Evolutionary conservation across 2,329 filamentous ascomycete species (phyloP).

Genomic region (Fusarium penzigii): DNA sequence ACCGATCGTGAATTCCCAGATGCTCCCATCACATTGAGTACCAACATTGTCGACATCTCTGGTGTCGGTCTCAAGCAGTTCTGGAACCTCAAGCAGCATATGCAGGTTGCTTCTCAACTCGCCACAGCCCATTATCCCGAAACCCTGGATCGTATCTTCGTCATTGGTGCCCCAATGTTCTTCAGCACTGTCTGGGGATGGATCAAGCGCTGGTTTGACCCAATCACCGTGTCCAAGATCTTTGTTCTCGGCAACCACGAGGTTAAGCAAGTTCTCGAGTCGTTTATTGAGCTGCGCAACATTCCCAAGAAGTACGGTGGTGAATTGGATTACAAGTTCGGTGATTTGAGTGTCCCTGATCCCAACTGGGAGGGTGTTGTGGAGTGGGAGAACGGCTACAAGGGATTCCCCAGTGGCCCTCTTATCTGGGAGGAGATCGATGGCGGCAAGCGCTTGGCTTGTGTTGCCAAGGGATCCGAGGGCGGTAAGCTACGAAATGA

Average conservation of each 20-base stretch:
- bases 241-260: slow-evolving; percentile 79
- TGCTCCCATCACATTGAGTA: slow-evolving; percentile 89
- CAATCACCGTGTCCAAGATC: slow-evolving; percentile 92
- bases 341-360: slow-evolving; percentile 74
- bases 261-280: slow-evolving; percentile 72
- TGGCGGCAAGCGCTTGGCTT: slow-evolving; percentile 49
- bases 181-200: slow-evolving; percentile 94
- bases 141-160: slow-evolving; percentile 68
- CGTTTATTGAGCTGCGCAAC: slow-evolving; percentile 79
- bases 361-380: slow-evolving; percentile 52
- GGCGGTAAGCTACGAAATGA: slow-evolving; percentile 47
- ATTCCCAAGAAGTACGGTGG: slow-evolving; percentile 92
- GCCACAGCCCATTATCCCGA: slow-evolving; percentile 95
- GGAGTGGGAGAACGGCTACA: slow-evolving; percentile 53
- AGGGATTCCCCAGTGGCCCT: slow-evolving; percentile 57
- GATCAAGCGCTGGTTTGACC: slow-evolving; percentile 95
- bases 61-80: slow-evolving; percentile 89
- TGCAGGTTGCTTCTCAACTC: slow-evolving; percentile 87
- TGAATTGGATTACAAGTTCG: slow-evolving; percentile 79
- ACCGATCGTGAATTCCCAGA: slow-evolving; percentile 68
- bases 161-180: slow-evolving; percentile 87
- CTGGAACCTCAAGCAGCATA: slow-evolving; percentile 90
- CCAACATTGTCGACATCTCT: slow-evolving; percentile 92
- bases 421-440: slow-evolving; percentile 55
- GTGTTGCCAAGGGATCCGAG: slow-evolving; percentile 52